Evolutionary conservation across 1,284 basidiomycete genomes (phyloP).

Genomic region (Megacollybia platyphylla): DNA sequence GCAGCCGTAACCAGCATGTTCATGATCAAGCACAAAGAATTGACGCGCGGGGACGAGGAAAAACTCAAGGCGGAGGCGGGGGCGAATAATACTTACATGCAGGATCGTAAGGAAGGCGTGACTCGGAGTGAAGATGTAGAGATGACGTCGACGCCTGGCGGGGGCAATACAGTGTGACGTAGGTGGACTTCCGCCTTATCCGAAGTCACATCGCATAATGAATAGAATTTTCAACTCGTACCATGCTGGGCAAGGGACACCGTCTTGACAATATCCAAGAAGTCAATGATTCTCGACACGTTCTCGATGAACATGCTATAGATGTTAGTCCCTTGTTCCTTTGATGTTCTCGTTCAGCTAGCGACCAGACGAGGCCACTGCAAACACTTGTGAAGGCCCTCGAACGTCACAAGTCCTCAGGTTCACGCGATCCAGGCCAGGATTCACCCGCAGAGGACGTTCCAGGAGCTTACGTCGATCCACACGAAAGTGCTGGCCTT

Average conservation of each 20-base stretch:
- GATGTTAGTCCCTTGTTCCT: background rate
- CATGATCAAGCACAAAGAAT: slow-evolving; percentile 46
- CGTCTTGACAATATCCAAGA: too few species aligned
- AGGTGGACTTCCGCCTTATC: too few species aligned
- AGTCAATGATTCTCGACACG: background rate
- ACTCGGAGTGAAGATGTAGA: too few species aligned
- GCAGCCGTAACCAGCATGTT: slow-evolving; percentile 36
- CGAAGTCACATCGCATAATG: too few species aligned
- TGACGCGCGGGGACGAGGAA: slow-evolving; percentile 44
- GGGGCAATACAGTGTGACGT: too few species aligned
- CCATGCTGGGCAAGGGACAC: too few species aligned
- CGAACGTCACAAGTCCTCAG: background rate
- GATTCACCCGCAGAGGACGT: background rate
- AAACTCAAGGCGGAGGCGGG: slow-evolving; percentile 16
- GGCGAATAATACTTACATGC: too few species aligned
- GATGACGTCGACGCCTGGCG: too few species aligned
- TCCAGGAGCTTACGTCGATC: slow-evolving; percentile 1
- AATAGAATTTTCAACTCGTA: too few species aligned
- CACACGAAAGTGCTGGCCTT: slow-evolving; percentile 1
- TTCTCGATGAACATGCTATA: background rate
- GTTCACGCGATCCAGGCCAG: background rate
- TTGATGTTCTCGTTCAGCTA: background rate
- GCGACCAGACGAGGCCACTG: background rate
- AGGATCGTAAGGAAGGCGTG: too few species aligned
- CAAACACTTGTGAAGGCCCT: background rate